Conservation (phyloP, 2,329 filamentous ascomycete species). For the Alternaria atra region DNA sequence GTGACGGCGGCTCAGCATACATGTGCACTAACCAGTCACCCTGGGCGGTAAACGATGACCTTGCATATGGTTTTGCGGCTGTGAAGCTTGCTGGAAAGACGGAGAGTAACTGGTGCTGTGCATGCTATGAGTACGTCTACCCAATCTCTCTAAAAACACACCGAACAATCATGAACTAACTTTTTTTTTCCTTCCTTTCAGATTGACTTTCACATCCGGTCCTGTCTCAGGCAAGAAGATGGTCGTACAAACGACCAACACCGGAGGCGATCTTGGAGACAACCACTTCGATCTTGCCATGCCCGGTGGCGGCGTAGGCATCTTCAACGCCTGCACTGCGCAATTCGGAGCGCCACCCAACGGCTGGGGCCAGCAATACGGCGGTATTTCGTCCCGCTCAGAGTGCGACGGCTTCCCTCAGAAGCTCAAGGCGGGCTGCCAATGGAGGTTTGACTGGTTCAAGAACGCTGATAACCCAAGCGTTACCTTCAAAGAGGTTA, state of each 20-base stretch:
- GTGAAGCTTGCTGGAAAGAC: constrained; percentile 63
- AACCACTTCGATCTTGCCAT: constrained; percentile 53
- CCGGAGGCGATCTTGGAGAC: constrained; percentile 53
- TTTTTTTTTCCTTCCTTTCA: constrained; percentile 2
- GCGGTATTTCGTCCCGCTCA: constrained; percentile 43
- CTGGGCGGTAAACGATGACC: constrained; percentile 65
- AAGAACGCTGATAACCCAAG: constrained; percentile 45
- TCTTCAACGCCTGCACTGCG: constrained; percentile 47
- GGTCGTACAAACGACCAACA: constrained; percentile 72
- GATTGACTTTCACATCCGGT: constrained; percentile 66
- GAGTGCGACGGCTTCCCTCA: constrained; percentile 47
- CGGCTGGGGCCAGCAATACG: constrained; percentile 49
- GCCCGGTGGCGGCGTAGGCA: constrained; percentile 49
- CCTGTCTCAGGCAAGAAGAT: constrained; percentile 67
- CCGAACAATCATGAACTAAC: constrained; percentile 11
- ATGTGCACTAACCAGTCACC: constrained; percentile 69
- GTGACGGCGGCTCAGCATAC: constrained; percentile 64
- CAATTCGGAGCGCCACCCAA: constrained; percentile 45
- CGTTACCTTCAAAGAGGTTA: constrained; percentile 45
- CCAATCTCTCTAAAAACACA: not conserved
- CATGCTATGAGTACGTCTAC: constrained; percentile 63
- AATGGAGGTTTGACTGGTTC: constrained; percentile 52
- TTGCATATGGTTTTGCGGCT: constrained; percentile 73
- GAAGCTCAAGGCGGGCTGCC: constrained; percentile 48
- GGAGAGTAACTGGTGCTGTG: constrained; percentile 71